A percentile compares a stretch with the other conserved stretches of the same genome.
phyloP scores from a whole-genome alignment of 2,329 filamentous ascomycete genomes.

The Cladophialophora immunda region DNA sequence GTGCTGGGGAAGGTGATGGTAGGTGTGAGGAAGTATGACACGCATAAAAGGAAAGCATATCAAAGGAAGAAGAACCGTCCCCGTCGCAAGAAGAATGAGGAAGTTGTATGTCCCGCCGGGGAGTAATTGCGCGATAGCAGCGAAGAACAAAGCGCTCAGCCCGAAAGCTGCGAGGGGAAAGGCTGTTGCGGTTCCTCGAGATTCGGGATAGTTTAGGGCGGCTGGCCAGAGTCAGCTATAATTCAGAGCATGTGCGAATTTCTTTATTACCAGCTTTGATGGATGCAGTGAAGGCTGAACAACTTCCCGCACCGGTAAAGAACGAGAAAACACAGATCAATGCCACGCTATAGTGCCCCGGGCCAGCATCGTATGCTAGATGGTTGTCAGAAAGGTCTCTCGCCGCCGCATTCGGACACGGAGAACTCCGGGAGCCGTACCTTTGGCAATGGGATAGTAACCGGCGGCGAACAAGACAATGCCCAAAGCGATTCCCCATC shows the following conservation, averaged over 20 bases:
- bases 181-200: constrained; percentile 91
- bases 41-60: constrained; percentile 85
- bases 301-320: constrained; percentile 86
- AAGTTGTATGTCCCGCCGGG: constrained; percentile 84
- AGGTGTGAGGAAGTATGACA: constrained; percentile 64
- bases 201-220: constrained; percentile 88
- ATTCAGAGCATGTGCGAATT: neutral
- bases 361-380: constrained; percentile 75
- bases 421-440: constrained; percentile 39
- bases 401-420: constrained; percentile 18
- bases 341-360: constrained; percentile 63
- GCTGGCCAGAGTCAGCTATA: constrained; percentile 57
- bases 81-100: constrained; percentile 79
- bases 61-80: constrained; percentile 79
- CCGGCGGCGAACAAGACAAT: constrained; percentile 76
- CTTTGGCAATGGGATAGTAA: constrained; percentile 80
- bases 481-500: constrained; percentile 79
- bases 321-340: constrained; percentile 83
- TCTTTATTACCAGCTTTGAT: constrained; percentile 72
- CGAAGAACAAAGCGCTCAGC: constrained; percentile 96
- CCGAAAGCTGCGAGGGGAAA: constrained; percentile 94
- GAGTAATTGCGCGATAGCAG: constrained; percentile 78
- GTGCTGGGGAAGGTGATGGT: constrained; percentile 51
- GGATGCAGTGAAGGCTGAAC: constrained; percentile 86
- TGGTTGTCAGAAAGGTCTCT: constrained; percentile 41